A percentile compares a stretch with the other conserved stretches of the same genome.
Evolutionary conservation across 129 eudicot species (phyloP).

Genomic region (Scalesia atractyloides): DNA sequence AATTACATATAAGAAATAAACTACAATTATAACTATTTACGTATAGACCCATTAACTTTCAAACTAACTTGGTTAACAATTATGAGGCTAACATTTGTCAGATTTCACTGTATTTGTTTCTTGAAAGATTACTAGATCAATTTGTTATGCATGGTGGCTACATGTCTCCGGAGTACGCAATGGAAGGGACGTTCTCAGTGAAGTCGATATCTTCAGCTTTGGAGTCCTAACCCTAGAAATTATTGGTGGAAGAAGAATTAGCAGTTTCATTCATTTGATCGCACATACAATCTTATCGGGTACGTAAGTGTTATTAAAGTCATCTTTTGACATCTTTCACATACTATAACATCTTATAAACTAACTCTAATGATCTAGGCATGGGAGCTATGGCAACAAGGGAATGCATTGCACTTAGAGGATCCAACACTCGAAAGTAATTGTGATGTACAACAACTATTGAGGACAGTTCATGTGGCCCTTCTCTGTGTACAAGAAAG

Average conservation of each 20-base stretch:
- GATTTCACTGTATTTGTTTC: not conserved
- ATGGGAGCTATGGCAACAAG: conserved; percentile 29
- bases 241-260: conserved; percentile 34
- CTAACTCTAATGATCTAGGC: conserved; percentile 2
- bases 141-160: conserved; percentile 37
- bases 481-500: conserved; percentile 33
- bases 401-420: conserved; percentile 13
- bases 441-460: conserved; percentile 16
- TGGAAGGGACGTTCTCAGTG: conserved; percentile 44
- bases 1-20: too few species aligned
- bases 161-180: conserved; percentile 71
- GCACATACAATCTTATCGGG: conserved; percentile 39
- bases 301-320: conserved; percentile 29
- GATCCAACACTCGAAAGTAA: conserved; percentile 19
- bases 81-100: too few species aligned
- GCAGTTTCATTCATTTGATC: conserved; percentile 27
- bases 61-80: too few species aligned
- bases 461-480: conserved; percentile 26
- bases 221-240: conserved; percentile 40
- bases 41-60: too few species aligned
- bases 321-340: conserved; percentile 4
- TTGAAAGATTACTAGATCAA: not conserved
- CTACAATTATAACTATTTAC: too few species aligned
- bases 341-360: not conserved
- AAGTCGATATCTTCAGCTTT: conserved; percentile 41